These are phyloP conservation scores for Darksidea phi DNA, from an alignment of 495 filamentous ascomycete genomes.

Conservation along the genomic window DNA sequence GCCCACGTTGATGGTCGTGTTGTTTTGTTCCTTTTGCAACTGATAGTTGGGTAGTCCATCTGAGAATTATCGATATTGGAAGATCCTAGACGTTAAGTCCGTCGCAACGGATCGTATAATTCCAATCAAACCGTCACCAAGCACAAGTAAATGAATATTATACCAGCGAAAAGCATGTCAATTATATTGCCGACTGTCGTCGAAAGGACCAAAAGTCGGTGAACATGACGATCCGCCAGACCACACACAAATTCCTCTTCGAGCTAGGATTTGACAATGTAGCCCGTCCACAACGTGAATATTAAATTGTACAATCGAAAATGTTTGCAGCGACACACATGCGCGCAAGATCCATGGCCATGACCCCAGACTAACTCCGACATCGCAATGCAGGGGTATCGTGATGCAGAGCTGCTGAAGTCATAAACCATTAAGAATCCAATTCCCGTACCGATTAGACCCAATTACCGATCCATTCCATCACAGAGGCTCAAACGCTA, in stretches of 20 bases:
- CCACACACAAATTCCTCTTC: slow-evolving; percentile 30
- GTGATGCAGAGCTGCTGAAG: slow-evolving; percentile 23
- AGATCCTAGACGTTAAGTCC: too few relatives aligned
- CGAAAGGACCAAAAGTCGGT: slow-evolving; percentile 25
- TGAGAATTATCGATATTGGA: too few relatives aligned
- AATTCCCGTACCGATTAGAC: slow-evolving; percentile 6
- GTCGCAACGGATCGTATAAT: too few relatives aligned
- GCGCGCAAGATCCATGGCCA: not conserved
- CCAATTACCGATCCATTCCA: not conserved
- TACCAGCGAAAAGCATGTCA: slow-evolving; percentile 31
- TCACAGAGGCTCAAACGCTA: not conserved
- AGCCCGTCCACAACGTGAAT: slow-evolving; percentile 23
- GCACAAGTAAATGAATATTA: not conserved
- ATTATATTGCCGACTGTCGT: slow-evolving; percentile 33
- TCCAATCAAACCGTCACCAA: too few relatives aligned
- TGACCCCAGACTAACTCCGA: slow-evolving; percentile 16
- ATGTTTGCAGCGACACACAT: slow-evolving; percentile 6
- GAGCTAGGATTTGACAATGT: slow-evolving; percentile 8
- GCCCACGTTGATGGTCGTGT: too few relatives aligned
- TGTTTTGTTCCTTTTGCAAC: too few relatives aligned
- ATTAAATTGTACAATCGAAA: slow-evolving; percentile 31
- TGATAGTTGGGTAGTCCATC: too few relatives aligned
- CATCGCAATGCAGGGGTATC: slow-evolving; percentile 29
- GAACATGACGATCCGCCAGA: slow-evolving; percentile 33
- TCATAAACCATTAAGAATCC: slow-evolving; percentile 20